phyloP scores from a whole-genome alignment of 345 rosid species.

The Dipteronia dyeriana region DNA sequence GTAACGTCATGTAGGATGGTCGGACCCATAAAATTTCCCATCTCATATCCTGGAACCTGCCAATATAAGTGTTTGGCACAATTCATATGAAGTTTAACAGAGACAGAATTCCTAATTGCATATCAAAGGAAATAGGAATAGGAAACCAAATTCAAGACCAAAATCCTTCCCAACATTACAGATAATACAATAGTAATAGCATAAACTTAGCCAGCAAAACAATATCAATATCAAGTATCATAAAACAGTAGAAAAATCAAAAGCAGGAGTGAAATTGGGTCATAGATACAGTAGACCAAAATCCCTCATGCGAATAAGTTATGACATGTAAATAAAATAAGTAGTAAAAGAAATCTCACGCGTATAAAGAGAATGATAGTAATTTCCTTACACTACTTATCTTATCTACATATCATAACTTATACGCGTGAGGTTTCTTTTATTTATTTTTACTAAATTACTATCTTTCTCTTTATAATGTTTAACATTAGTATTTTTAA shows the following conservation, averaged over 20 bases:
- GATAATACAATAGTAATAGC: background rate
- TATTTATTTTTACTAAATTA: too few species aligned
- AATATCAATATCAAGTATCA: background rate
- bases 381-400: background rate
- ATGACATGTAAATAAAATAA: too few species aligned
- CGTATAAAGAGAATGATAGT: too few species aligned
- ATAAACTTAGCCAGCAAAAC: background rate
- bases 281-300: background rate
- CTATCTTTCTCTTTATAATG: background rate
- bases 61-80: background rate
- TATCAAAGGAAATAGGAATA: background rate
- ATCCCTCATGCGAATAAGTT: too few species aligned
- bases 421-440: background rate
- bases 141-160: constrained; percentile 10
- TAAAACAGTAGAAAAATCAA: background rate
- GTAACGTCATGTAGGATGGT: constrained; percentile 39
- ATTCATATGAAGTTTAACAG: constrained; percentile 6
- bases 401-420: background rate
- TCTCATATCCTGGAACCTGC: constrained; percentile 48
- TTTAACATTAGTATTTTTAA: too few species aligned
- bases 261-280: background rate
- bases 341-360: too few species aligned
- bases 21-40: constrained; percentile 50
- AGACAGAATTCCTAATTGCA: background rate
- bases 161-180: background rate